phyloP scores from a whole-genome alignment of 148 eudicot species.

The Rhododendron simsii region DNA sequence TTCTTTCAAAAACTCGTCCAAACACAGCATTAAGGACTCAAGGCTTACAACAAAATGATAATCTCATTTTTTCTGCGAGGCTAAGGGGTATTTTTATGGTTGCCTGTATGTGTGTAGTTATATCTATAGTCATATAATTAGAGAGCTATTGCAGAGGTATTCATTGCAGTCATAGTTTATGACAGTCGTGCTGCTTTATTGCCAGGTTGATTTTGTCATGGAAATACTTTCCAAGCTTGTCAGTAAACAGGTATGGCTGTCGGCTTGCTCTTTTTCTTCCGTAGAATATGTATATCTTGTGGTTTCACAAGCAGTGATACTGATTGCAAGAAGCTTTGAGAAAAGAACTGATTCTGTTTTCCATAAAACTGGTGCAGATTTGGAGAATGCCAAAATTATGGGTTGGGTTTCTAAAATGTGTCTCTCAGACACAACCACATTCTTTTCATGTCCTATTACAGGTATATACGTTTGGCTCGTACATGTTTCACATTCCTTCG shows the following conservation, averaged over 20 bases:
- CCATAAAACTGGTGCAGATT: slow-evolving; percentile 36
- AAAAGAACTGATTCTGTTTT: slow-evolving; percentile 15
- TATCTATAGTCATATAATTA: not conserved
- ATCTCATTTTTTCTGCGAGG: not conserved
- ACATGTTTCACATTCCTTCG: not conserved
- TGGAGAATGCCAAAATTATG: slow-evolving; percentile 96
- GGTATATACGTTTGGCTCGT: slow-evolving; percentile 35
- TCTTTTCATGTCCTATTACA: slow-evolving; percentile 73
- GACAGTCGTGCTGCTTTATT: slow-evolving; percentile 11
- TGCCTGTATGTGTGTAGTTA: not conserved
- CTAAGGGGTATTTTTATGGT: not conserved
- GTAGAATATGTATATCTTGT: not conserved
- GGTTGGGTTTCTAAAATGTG: slow-evolving; percentile 92
- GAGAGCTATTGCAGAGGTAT: not conserved
- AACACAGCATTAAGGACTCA: not conserved
- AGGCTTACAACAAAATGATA: not conserved
- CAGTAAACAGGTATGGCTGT: slow-evolving; percentile 58
- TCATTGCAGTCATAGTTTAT: slow-evolving; percentile 1
- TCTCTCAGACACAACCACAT: slow-evolving; percentile 96
- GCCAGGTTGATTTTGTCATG: slow-evolving; percentile 94
- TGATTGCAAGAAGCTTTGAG: not conserved
- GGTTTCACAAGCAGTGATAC: not conserved
- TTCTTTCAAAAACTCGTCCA: too few relatives aligned
- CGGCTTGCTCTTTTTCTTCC: slow-evolving; percentile 3
- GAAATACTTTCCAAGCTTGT: slow-evolving; percentile 86